These are phyloP conservation scores for Botrytis byssoidea DNA, from an alignment of 2,329 filamentous ascomycete species.

Conservation along the genomic window DNA sequence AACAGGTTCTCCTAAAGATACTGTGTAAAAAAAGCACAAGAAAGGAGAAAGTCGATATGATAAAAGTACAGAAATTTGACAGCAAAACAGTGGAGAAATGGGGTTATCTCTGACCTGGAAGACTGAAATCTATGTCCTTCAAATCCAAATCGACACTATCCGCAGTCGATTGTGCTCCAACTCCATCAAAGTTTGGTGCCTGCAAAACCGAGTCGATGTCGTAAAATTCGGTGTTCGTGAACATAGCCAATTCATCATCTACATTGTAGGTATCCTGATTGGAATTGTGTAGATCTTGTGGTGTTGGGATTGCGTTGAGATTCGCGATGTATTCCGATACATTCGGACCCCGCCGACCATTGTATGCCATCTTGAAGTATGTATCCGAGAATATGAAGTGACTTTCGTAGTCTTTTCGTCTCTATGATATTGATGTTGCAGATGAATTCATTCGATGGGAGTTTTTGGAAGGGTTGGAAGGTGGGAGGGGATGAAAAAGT, in stretches of 20 bases:
- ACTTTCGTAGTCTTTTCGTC: not conserved
- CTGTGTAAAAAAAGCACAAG: not conserved
- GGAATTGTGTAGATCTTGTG: slow-evolving; percentile 57
- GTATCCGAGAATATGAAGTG: not conserved
- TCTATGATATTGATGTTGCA: slow-evolving; percentile 5
- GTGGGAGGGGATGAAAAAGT: not conserved
- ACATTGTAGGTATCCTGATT: slow-evolving; percentile 57
- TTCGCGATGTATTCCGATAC: slow-evolving; percentile 88
- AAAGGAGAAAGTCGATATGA: not conserved
- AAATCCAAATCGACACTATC: slow-evolving; percentile 25
- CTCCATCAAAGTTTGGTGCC: slow-evolving; percentile 29
- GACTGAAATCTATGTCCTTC: slow-evolving; percentile 27
- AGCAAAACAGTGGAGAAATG: slow-evolving; percentile 8
- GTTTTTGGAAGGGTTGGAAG: not conserved
- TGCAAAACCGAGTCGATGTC: slow-evolving; percentile 69
- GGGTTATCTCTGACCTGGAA: slow-evolving; percentile 18
- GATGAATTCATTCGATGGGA: not conserved
- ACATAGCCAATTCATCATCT: slow-evolving; percentile 72
- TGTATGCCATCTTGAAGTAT: slow-evolving; percentile 67
- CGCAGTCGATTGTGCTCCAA: slow-evolving; percentile 15
- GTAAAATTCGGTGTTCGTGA: slow-evolving; percentile 80
- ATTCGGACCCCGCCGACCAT: slow-evolving; percentile 76
- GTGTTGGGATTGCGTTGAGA: slow-evolving; percentile 68
- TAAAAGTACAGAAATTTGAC: not conserved
- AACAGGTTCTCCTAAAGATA: not conserved